Base-by-base conservation (phyloP, 176 grass and related monocot genomes). In the Cocos nucifera region DNA sequence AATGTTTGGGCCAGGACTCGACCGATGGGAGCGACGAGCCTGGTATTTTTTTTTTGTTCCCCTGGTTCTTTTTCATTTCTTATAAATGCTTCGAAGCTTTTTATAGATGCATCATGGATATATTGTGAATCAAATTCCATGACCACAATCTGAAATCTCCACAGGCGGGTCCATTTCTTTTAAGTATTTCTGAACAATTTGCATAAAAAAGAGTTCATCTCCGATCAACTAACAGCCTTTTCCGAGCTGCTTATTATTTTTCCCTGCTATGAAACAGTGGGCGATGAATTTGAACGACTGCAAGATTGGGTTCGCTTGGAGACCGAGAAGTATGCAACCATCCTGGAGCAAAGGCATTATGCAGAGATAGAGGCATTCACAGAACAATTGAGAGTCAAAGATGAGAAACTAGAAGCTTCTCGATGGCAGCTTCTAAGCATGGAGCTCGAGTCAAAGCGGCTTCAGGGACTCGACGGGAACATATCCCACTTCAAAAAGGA, bases 361-460 rank as follows among this genome's bases (percentile, higher is more conserved):
- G 64, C 80, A 24, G 90, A 87, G 75, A 59, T 95, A 57, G 90
- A 95, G 59, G 90, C 90, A 56, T 95, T 95, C 67, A 82, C 74
- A 48, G 90, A 95, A 66, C 90, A 95, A 62, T 71, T 95, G 52
- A 72, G 77, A 24, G 58, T 84, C 56, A 89, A 84, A 74, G 90
- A 89, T 64, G 90, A 87, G 78, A 89, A 83, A 75, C 77, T 90
- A 4, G 86, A 95, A 74, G 69, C 64, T 19, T 66, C 79, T 51
- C 80, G 70, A 54, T 83, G 90, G 79, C 77, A 75, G 6, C 50
- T 80, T 20, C 67, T 84, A 49, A 86, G 74, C 70, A 90, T 64
- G 59, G 80, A 87, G 58, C 52, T 75, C 0, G 86, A 95, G 63
- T 72, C 58, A 14, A 65, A 79, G 21, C 67, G 78, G 28, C 83